Evolutionary conservation across 2,329 filamentous ascomycete genomes (phyloP).

Genomic region (Stromatinia cepivora): DNA sequence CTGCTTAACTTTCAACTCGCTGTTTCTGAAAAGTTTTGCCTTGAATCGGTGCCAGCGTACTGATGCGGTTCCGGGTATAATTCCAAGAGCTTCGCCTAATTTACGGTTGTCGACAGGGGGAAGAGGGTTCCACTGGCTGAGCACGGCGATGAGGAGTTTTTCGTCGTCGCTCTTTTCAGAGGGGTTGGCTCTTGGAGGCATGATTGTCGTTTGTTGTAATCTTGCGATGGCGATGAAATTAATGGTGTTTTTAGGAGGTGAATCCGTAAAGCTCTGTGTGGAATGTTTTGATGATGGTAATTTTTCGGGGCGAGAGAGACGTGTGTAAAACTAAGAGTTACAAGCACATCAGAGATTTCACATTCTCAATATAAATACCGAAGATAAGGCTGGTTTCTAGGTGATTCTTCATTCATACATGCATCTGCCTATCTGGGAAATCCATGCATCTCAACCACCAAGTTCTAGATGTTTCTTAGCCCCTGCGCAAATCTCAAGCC

Average conservation of each 20-base stretch:
- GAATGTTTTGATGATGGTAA: neutral
- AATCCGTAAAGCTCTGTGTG: no score
- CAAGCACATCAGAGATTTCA: neutral
- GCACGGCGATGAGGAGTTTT: neutral
- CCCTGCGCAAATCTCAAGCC: neutral
- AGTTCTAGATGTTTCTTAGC: neutral
- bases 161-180: neutral
- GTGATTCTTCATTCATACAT: constrained; percentile 1
- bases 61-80: neutral
- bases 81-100: neutral
- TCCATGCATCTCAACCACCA: neutral
- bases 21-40: neutral
- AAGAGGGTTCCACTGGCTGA: neutral
- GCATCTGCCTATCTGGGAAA: neutral
- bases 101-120: neutral
- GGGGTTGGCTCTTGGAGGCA: neutral
- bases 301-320: neutral
- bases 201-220: neutral
- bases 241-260: neutral
- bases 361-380: neutral
- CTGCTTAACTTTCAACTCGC: neutral
- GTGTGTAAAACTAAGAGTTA: neutral
- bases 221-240: neutral
- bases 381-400: neutral
- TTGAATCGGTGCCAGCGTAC: constrained; percentile 5